Evolutionary conservation across 768 basidiomycete species (phyloP).

Genomic region (Fistulinella prunicolor): DNA sequence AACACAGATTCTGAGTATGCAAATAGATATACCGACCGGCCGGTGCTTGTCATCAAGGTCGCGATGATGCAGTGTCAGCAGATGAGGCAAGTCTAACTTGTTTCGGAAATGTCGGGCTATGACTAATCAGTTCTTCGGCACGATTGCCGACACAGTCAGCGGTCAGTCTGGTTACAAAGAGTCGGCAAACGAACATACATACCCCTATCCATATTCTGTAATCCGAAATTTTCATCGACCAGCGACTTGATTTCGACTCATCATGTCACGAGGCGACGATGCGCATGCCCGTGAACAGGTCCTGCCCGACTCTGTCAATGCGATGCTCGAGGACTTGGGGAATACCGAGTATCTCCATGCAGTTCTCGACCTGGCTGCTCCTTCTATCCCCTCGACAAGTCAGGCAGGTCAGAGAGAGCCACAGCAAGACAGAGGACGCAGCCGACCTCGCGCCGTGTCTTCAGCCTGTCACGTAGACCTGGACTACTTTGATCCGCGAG

Average conservation of each 20-base stretch:
- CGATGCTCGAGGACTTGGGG: slow-evolving; percentile 5
- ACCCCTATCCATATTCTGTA: slow-evolving; percentile 11
- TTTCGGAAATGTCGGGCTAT: neutral
- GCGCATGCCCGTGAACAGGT: neutral
- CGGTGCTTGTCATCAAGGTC: no score
- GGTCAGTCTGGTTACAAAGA: neutral
- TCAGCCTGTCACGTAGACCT: slow-evolving; percentile 37
- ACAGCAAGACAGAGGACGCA: neutral
- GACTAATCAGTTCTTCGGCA: slow-evolving; percentile 8
- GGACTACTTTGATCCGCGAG: slow-evolving; percentile 54
- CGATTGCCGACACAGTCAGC: no score
- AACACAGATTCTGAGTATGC: neutral
- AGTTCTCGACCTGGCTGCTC: slow-evolving; percentile 5
- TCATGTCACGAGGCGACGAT: slow-evolving; percentile 7
- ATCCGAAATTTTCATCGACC: no score
- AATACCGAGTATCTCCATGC: slow-evolving; percentile 16
- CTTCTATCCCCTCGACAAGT: neutral
- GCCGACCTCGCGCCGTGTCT: slow-evolving; percentile 2
- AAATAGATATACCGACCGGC: no score
- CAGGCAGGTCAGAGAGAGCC: neutral
- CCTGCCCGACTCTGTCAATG: slow-evolving; percentile 1
- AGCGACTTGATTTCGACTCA: neutral
- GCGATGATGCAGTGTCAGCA: neutral
- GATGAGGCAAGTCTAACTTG: no score
- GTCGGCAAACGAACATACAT: neutral